Evolutionary conservation across 257 asterid species (phyloP).

Genomic region (Echium plantagineum): DNA sequence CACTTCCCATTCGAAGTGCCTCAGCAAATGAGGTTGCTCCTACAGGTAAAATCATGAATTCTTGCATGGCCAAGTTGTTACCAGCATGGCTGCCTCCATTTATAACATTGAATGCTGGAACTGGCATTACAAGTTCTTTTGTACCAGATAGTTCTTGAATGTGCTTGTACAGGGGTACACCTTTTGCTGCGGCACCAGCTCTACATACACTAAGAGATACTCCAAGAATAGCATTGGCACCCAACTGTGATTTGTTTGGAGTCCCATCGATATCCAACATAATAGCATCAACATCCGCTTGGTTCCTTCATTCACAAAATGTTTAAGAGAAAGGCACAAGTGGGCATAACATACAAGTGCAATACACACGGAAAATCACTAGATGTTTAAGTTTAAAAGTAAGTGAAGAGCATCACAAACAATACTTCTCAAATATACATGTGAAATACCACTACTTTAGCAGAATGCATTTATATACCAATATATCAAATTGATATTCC

Average conservation of each 20-base stretch:
- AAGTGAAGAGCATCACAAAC: too few species aligned
- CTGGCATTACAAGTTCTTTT: conserved; percentile 94
- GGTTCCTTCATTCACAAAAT: conserved; percentile 45
- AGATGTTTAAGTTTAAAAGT: too few species aligned
- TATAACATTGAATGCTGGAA: conserved; percentile 92
- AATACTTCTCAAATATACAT: too few species aligned
- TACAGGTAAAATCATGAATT: conserved; percentile 91
- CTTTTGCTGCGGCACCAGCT: conserved; percentile 97
- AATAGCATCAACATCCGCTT: conserved; percentile 59
- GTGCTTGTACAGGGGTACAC: conserved; percentile 73
- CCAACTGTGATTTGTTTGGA: conserved; percentile 79
- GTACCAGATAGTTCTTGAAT: conserved; percentile 82
- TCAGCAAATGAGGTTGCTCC: conserved; percentile 84
- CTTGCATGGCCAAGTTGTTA: conserved; percentile 95
- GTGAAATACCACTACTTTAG: too few species aligned
- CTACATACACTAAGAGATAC: conserved; percentile 90
- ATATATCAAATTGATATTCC: too few species aligned
- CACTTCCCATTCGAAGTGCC: conserved; percentile 93
- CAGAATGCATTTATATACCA: too few species aligned
- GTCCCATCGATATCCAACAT: conserved; percentile 97
- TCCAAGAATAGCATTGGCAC: conserved; percentile 97
- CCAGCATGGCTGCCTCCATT: conserved; percentile 99
- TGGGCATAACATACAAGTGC: neutral
- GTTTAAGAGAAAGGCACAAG: neutral
- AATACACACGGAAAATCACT: too few species aligned